Base-by-base conservation (phyloP, 2,329 filamentous ascomycete genomes). In the Neonectria faginata region DNA sequence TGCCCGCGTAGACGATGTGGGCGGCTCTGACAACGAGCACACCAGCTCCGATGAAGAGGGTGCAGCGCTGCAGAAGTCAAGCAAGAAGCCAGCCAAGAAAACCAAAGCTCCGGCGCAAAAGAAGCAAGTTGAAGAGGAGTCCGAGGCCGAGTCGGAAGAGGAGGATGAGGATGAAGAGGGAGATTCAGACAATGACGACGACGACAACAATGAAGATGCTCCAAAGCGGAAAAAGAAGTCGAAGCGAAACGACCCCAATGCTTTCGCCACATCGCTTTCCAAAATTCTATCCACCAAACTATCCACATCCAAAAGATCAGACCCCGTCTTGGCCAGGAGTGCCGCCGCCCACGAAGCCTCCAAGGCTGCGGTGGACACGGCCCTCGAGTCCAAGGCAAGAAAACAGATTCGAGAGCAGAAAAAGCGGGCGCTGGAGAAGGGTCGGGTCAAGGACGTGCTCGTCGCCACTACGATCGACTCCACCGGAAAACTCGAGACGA, bases 231-330 rank as follows among this genome's bases (percentile, higher is more conserved):
- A 81, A 67, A 75, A 75, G 41, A 91, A 89, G 74, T 89, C 90
- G 14, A 98, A 98, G 81, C 91, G 94, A 76, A 97, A 97, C 80
- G 95, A 99, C 79, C 94, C 96, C 3, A 84, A 86, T 68, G 94
- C 93, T 57, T 98, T 99, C 79, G 93, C 95, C 25, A 97, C 91
- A 1, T 97, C 94, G 55, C 93, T 99, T 74, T 91, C 92, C 71
- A 97, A 96, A 79, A 97, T 99, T 77, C 86, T 99, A 48, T 90
- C 89, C 60, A 95, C 93, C 54, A 98, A 98, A 81, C 85, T 98
- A 10, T 91, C 94, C 2, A 89, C 88, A 8, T 87, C 91, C 33
- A 93, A 93, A 76, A 91, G 94, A 25, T 86, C 90, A 59, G 96
- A 99, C 77, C 96, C 96, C 0, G 92, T 99, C n/a, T 86, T 99